A percentile compares a stretch with the other conserved stretches of the same genome.
These are phyloP conservation scores for Solanum appendiculatum DNA, from an alignment of 257 asterid genomes.

Conservation along the genomic window DNA sequence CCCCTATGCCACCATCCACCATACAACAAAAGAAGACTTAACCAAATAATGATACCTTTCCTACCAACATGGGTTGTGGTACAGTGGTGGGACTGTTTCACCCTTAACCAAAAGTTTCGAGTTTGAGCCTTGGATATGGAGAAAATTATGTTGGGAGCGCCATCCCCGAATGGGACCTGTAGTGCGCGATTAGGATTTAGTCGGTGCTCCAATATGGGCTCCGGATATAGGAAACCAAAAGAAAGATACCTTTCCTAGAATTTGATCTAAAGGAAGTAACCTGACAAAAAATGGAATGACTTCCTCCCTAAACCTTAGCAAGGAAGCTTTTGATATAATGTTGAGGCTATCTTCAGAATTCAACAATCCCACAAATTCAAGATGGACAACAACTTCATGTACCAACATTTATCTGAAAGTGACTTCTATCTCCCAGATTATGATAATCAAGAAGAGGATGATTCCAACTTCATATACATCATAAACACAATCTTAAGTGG, in stretches of 20 bases:
- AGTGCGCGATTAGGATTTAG: not conserved
- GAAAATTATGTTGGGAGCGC: not conserved
- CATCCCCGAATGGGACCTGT: not conserved
- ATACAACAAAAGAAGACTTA: not conserved
- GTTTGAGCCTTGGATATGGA: not conserved
- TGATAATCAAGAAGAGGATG: constrained; percentile 10
- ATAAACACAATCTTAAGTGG: constrained; percentile 45
- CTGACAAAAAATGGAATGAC: constrained; percentile 18
- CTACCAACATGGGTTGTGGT: not conserved
- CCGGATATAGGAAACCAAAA: not conserved
- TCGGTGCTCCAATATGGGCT: not conserved
- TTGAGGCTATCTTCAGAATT: not conserved
- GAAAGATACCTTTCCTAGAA: not conserved
- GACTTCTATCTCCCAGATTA: constrained; percentile 1
- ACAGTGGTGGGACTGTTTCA: not conserved
- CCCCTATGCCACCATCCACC: not conserved
- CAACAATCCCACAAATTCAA: not conserved
- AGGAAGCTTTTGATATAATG: constrained; percentile 11
- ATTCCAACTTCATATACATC: constrained; percentile 33
- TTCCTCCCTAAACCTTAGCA: constrained; percentile 21
- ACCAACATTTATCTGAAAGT: constrained; percentile 7
- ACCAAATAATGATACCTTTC: constrained; percentile 21
- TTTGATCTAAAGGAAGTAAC: constrained; percentile 1
- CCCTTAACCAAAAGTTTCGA: too few species aligned
- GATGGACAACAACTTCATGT: not conserved